Evolutionary conservation across 352 stramenopile species (phyloP).

Genomic region (Phytophthora melonis): DNA sequence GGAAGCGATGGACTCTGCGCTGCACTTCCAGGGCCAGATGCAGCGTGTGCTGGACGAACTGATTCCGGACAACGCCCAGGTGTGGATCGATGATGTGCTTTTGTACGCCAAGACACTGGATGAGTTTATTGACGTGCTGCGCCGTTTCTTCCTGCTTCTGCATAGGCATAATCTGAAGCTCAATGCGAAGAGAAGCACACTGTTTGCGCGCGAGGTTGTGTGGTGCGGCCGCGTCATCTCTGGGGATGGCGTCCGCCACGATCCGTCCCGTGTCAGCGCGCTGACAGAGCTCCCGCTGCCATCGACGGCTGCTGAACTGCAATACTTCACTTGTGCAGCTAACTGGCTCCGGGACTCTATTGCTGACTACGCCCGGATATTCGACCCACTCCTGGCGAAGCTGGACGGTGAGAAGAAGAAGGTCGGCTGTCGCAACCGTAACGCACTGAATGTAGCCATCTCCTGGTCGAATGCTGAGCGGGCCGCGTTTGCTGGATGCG

Average conservation of each 20-base stretch:
- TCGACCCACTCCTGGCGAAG: slow-evolving; percentile 15
- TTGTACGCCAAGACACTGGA: slow-evolving; percentile 17
- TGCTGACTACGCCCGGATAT: slow-evolving; percentile 22
- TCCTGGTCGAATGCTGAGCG: neutral
- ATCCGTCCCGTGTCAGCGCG: neutral
- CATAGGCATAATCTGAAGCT: neutral
- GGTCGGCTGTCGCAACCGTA: slow-evolving; percentile 9
- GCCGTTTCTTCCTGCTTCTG: neutral
- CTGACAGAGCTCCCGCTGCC: slow-evolving; percentile 19
- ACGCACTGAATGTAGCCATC: slow-evolving; percentile 14
- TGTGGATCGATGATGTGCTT: slow-evolving; percentile 39
- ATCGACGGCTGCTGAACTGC: slow-evolving; percentile 7
- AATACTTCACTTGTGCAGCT: slow-evolving; percentile 19
- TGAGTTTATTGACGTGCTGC: neutral
- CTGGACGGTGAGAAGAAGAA: slow-evolving; percentile 13
- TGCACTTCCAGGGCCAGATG: neutral
- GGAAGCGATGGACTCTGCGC: neutral
- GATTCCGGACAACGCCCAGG: slow-evolving; percentile 18
- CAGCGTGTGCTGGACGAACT: slow-evolving; percentile 15
- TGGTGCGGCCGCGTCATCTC: neutral
- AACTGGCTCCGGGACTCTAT: slow-evolving; percentile 35
- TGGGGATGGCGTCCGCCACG: neutral
- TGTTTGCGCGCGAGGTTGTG: neutral
- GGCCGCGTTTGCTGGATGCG: neutral
- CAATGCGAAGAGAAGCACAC: neutral